Conservation (phyloP, 1,284 basidiomycete species). For the Farysia itapuensis region DNA sequence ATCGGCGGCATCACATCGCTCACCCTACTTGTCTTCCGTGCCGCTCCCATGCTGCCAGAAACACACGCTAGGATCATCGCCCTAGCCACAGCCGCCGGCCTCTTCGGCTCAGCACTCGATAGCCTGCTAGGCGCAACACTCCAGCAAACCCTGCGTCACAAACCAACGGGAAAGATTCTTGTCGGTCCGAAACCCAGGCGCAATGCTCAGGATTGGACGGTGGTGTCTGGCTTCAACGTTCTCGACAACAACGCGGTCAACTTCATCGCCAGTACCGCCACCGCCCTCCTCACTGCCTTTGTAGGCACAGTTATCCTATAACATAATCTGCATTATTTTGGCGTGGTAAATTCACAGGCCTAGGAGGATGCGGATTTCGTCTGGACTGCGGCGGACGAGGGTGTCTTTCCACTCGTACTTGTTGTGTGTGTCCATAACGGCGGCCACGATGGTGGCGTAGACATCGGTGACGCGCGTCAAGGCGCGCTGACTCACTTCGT, state of each 20-base stretch:
- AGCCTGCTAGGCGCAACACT: constrained; percentile 78
- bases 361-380: constrained; percentile 34
- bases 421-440: constrained; percentile 3
- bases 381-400: constrained; percentile 13
- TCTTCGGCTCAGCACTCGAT: constrained; percentile 66
- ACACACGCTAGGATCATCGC: constrained; percentile 66
- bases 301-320: constrained; percentile 10
- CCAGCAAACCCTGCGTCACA: constrained; percentile 77
- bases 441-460: constrained; percentile 17
- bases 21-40: constrained; percentile 62
- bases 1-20: constrained; percentile 62
- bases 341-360: too few species aligned
- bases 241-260: constrained; percentile 71
- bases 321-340: too few species aligned
- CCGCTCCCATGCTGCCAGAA: neutral
- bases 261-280: constrained; percentile 28
- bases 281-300: constrained; percentile 22
- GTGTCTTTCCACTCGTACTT: constrained; percentile 2
- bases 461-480: constrained; percentile 13
- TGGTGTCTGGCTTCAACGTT: constrained; percentile 72
- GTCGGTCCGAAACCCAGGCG: constrained; percentile 10
- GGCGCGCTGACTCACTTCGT: constrained; percentile 16
- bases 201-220: constrained; percentile 61
- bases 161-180: constrained; percentile 69
- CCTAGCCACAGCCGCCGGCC: constrained; percentile 43